phyloP scores from a whole-genome alignment of 2,329 filamentous ascomycete genomes.

The Leptographium radiaticola region DNA sequence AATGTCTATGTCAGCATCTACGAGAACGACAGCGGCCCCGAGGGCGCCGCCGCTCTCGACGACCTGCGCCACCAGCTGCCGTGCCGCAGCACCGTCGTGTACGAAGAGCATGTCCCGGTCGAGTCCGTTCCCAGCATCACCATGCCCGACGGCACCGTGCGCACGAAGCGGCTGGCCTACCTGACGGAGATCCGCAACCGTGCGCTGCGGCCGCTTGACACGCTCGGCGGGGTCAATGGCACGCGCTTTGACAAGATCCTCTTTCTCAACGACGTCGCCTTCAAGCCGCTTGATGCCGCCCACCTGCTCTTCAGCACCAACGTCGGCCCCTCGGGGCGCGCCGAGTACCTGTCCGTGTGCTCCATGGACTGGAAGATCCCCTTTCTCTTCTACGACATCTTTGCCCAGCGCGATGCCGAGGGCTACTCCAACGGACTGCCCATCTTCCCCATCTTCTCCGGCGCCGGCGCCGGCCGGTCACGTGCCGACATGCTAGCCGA shows the following conservation, averaged over 20 bases:
- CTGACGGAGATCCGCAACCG: constrained; percentile 64
- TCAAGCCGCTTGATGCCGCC: constrained; percentile 36
- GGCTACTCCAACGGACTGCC: constrained; percentile 50
- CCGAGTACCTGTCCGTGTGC: constrained; percentile 55
- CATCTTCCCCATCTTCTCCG: constrained; percentile 55
- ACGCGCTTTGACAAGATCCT: constrained; percentile 41
- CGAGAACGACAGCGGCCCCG: constrained; percentile 52
- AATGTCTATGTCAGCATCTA: constrained; percentile 64
- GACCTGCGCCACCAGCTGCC: constrained; percentile 34
- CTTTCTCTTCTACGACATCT: constrained; percentile 60
- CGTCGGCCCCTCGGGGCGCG: constrained; percentile 33
- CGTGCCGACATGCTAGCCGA: constrained; percentile 49
- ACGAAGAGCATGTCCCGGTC: constrained; percentile 44
- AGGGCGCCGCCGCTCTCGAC: constrained; percentile 39
- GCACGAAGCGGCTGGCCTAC: constrained; percentile 61
- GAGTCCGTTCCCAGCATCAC: constrained; percentile 43
- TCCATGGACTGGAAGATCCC: constrained; percentile 58
- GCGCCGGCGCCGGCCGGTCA: constrained; percentile 35
- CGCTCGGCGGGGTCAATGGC: constrained; percentile 23
- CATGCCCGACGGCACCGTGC: constrained; percentile 46
- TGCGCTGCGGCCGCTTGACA: constrained; percentile 50
- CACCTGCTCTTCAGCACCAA: constrained; percentile 51
- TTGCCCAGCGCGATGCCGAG: constrained; percentile 54
- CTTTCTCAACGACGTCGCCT: constrained; percentile 55
- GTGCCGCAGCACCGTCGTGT: constrained; percentile 38